Conservation (phyloP, 2,329 filamentous ascomycete genomes). For the Nigrograna mackinnonii region DNA sequence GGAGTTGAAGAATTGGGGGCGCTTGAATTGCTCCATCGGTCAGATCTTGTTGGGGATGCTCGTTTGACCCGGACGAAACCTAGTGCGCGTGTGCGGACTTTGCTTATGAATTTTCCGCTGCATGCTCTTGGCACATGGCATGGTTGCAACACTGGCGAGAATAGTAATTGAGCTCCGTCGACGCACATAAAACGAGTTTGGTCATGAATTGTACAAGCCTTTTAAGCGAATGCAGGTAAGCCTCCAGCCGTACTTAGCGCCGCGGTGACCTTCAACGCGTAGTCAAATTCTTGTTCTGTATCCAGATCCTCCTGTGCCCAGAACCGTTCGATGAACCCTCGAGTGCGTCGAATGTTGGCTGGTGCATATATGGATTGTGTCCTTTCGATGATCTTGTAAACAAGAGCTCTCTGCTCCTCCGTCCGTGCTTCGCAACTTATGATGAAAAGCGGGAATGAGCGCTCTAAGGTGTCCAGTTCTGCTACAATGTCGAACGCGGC, state of each 20-base stretch:
- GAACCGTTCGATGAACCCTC: constrained; percentile 13
- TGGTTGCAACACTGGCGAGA: too few species aligned
- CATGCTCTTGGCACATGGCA: too few species aligned
- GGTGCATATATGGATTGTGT: constrained; percentile 1
- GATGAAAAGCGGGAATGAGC: constrained; percentile 28
- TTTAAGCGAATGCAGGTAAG: constrained; percentile 9
- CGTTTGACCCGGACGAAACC: too few species aligned
- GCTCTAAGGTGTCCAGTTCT: constrained; percentile 21
- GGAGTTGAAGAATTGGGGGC: too few species aligned
- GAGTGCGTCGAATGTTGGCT: constrained; percentile 7
- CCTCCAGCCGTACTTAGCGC: constrained; percentile 7
- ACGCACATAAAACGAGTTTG: too few species aligned
- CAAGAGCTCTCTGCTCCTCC: constrained; percentile 20
- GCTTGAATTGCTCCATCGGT: too few species aligned
- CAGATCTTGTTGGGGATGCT: too few species aligned
- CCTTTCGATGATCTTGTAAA: constrained; percentile 7
- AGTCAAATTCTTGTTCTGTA: constrained; percentile 9
- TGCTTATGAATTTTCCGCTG: too few species aligned
- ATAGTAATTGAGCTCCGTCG: too few species aligned
- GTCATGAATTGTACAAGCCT: too few species aligned
- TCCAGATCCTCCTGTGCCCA: constrained; percentile 20
- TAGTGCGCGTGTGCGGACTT: too few species aligned
- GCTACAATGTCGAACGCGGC: constrained; percentile 15
- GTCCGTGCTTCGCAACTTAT: constrained; percentile 29
- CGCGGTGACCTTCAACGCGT: constrained; percentile 12